Evolutionary conservation across 1,284 basidiomycete genomes (phyloP).

Genomic region (Ceratobasidium sp.): DNA sequence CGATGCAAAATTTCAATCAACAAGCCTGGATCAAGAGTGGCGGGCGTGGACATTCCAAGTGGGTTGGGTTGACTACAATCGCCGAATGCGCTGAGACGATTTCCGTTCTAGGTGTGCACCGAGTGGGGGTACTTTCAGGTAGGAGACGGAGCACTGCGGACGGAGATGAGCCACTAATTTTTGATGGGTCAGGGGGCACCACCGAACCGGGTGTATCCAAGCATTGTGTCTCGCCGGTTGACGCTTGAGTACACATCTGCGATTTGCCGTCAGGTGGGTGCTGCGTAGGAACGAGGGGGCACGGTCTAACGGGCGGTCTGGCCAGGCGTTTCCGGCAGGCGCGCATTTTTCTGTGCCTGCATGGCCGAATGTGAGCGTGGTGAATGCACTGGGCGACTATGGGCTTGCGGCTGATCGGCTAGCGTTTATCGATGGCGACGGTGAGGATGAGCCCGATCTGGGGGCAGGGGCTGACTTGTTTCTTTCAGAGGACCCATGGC

Average conservation of each 20-base stretch:
- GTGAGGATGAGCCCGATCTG: constrained; percentile 57
- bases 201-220: constrained; percentile 71
- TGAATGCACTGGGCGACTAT: constrained; percentile 86
- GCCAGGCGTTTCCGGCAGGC: constrained; percentile 84
- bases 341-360: constrained; percentile 78
- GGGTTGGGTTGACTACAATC: constrained; percentile 46
- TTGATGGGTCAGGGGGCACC: constrained; percentile 71
- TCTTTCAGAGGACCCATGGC: constrained; percentile 86
- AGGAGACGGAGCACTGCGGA: constrained; percentile 49
- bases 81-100: constrained; percentile 21
- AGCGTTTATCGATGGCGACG: constrained; percentile 89
- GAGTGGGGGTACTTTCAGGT: constrained; percentile 95
- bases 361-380: constrained; percentile 81
- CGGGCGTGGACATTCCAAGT: constrained; percentile 89
- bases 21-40: constrained; percentile 78
- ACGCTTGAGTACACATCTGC: constrained; percentile 84
- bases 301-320: neutral
- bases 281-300: neutral
- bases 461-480: constrained; percentile 25
- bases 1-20: constrained; percentile 72
- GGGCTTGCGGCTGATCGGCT: constrained; percentile 80
- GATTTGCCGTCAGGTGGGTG: constrained; percentile 78
- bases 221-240: constrained; percentile 80
- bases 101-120: constrained; percentile 72
- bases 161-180: constrained; percentile 48